A percentile compares a stretch with the other conserved stretches of the same genome.
Conservation (phyloP, 805 yeast genomes). For the Brettanomyces sp. region DNA sequence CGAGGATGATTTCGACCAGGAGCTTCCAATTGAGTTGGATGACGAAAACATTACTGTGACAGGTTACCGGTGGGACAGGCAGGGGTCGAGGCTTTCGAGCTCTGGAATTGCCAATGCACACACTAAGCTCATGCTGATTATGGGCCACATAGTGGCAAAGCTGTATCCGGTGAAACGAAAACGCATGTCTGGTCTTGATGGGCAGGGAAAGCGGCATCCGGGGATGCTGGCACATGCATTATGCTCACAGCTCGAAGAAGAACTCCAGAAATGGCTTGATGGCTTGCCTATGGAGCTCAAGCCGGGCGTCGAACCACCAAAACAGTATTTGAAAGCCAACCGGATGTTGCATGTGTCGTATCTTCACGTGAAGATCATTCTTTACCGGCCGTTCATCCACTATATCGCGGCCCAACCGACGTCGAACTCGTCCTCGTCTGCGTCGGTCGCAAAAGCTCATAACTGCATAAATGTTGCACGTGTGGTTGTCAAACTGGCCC, state of each 20-base stretch:
- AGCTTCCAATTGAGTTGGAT: slow-evolving; percentile 73
- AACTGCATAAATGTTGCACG: slow-evolving; percentile 81
- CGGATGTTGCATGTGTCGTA: slow-evolving; percentile 63
- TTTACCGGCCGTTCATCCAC: slow-evolving; percentile 85
- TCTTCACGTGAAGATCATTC: slow-evolving; percentile 67
- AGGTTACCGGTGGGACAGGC: slow-evolving; percentile 35
- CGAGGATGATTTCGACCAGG: slow-evolving; percentile 81
- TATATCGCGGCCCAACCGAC: slow-evolving; percentile 53
- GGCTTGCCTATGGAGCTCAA: slow-evolving; percentile 60
- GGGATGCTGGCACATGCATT: slow-evolving; percentile 25
- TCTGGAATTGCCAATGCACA: slow-evolving; percentile 81
- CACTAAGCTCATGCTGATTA: slow-evolving; percentile 60
- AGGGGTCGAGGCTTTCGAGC: slow-evolving; percentile 51
- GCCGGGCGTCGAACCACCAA: slow-evolving; percentile 63
- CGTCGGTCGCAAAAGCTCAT: slow-evolving; percentile 64
- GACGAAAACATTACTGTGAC: slow-evolving; percentile 74
- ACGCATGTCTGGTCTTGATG: slow-evolving; percentile 13
- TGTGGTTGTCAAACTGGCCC: slow-evolving; percentile 70
- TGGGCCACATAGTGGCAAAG: slow-evolving; percentile 61
- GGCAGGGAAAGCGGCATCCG: slow-evolving; percentile 3
- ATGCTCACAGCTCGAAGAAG: slow-evolving; percentile 58
- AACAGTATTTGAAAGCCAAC: slow-evolving; percentile 62
- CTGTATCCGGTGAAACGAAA: slow-evolving; percentile 62
- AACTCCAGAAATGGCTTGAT: slow-evolving; percentile 64
- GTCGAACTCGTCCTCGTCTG: slow-evolving; percentile 32